Base-by-base conservation (phyloP, 352 stramenopile genomes). In the Phytophthora parvispora region DNA sequence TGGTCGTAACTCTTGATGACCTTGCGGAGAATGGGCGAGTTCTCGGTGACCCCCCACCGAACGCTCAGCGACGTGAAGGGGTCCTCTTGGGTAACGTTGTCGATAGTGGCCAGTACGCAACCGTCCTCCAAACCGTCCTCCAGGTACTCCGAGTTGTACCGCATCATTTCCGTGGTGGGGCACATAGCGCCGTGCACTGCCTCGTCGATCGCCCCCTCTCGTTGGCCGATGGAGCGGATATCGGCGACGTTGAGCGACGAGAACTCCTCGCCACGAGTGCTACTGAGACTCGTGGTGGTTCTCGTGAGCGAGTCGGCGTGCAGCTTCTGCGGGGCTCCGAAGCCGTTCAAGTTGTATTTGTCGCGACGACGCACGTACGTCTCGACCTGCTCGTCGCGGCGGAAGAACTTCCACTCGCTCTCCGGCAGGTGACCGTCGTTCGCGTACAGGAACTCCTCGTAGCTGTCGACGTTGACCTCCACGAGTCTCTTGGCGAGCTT, bases 1-100 rank as follows among this genome's bases (percentile, higher is more conserved):
- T 70, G 70, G 40, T 77, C 69, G n/a, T 69, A 63, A 13, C 52
- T 68, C 43, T 69, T 69, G 18, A 67, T 51, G 12, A 72, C 43
- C 22, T 60, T 62, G 13, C 62, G 68, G 56, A 68, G 45, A 25
- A 65, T 56, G 10, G 63, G 48, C 12, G 50, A 50, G 51, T 68
- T 72, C 45, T 72, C 64, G 40, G 57, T 49, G 15, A 64, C 57
- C 28, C 67, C 52, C 28, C 55, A 69, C 15, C 47, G 50, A 15
- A 75, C 48, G 1, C 56, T 67, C 0, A 64, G 45, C n/a, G 24
- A 42, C 2, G 47, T 48, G 18, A 68, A 62, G 13, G 68, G 62
- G 24, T 61, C 48, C 8, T 61, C 18, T 25, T 45, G 58, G 9
- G 58, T 58, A 15, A 65, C 47, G 45, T 57, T 58, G 15, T 65